Percentiles rank a stretch among this genome's conserved stretches.
Conservation (phyloP, 228 moss, liverwort and hornwort species). For the Sphagnum magellanicum region DNA sequence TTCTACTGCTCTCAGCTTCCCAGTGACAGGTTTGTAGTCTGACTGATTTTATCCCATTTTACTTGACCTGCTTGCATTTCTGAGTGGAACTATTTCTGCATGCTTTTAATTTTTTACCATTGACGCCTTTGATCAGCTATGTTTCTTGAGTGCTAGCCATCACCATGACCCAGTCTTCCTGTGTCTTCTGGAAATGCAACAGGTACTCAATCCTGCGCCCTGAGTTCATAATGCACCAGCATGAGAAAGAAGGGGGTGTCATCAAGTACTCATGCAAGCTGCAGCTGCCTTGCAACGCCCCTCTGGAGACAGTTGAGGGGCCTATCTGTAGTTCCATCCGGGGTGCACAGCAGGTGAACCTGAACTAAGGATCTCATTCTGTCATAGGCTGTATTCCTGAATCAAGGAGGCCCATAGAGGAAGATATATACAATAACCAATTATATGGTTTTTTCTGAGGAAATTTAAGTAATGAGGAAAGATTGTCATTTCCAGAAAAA, state of each 20-base stretch:
- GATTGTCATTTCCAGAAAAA: too few species aligned
- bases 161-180: too few species aligned
- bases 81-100: background rate
- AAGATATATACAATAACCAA: too few species aligned
- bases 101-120: background rate
- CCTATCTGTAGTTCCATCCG: conserved; percentile 80
- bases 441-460: too few species aligned
- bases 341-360: conserved; percentile 86
- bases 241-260: conserved; percentile 72
- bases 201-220: conserved; percentile 97
- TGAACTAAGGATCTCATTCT: background rate
- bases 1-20: conserved; percentile 99
- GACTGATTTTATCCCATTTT: background rate
- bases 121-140: too few species aligned
- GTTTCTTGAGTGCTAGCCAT: too few species aligned
- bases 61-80: background rate
- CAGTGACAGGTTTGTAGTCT: conserved; percentile 70
- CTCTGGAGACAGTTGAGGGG: conserved; percentile 86
- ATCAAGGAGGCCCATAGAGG: too few species aligned
- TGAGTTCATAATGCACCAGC: conserved; percentile 92
- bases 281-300: conserved; percentile 97
- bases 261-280: conserved; percentile 88
- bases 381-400: too few species aligned
- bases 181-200: background rate
- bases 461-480: too few species aligned